Evolutionary conservation across 176 grass and related monocot genomes (phyloP).

Genomic region (Alopecurus myosuroides): DNA sequence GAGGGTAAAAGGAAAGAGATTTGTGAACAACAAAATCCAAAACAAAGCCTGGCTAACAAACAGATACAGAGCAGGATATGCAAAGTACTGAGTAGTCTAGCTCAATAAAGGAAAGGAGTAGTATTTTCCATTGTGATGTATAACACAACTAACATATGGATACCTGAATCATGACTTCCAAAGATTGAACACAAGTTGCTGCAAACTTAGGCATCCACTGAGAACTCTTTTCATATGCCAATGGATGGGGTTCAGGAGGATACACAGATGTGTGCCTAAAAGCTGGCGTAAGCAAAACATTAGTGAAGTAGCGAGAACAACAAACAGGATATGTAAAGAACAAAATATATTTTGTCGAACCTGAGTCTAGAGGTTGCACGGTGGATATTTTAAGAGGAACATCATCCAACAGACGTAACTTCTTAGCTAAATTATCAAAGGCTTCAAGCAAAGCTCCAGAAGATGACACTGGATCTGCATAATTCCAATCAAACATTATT

Average conservation of each 20-base stretch:
- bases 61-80: conserved; percentile 3
- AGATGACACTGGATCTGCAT: conserved; percentile 70
- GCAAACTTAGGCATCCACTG: conserved; percentile 43
- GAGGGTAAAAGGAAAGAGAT: conserved; percentile 1
- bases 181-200: conserved; percentile 61
- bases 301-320: neutral
- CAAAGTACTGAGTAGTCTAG: neutral
- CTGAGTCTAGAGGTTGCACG: conserved; percentile 77
- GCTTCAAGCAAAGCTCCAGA: conserved; percentile 66
- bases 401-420: conserved; percentile 63
- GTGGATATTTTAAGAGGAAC: conserved; percentile 92
- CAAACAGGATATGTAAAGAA: conserved; percentile 6
- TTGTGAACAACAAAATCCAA: conserved; percentile 5
- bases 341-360: conserved; percentile 27
- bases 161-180: conserved; percentile 96
- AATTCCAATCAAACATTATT: neutral
- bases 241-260: conserved; percentile 85
- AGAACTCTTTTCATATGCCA: conserved; percentile 66
- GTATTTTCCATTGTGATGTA: neutral
- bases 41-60: conserved; percentile 3
- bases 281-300: conserved; percentile 38
- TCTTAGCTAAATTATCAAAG: conserved; percentile 69
- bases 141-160: neutral
- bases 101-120: neutral
- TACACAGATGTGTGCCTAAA: conserved; percentile 93